These are phyloP conservation scores for Kokia cookei DNA, from an alignment of 441 rosid genomes.

Conservation along the genomic window DNA sequence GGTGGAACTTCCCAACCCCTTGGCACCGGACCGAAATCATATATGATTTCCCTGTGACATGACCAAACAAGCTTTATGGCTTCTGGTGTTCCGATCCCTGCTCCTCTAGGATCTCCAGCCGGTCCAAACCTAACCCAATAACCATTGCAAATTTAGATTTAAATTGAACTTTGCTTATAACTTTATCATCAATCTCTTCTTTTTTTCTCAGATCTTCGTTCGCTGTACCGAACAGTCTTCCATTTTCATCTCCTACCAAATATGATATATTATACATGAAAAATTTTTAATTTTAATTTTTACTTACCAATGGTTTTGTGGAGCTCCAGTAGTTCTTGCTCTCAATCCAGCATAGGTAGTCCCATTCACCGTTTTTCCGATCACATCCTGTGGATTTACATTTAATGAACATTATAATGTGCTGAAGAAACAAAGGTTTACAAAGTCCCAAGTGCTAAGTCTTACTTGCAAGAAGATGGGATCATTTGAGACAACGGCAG, in stretches of 20 bases:
- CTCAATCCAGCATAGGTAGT: constrained; percentile 94
- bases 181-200: background rate
- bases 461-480: constrained; percentile 77
- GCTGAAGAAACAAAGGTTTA: background rate
- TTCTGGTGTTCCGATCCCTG: constrained; percentile 97
- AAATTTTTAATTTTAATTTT: background rate
- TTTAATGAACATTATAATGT: background rate
- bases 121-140: constrained; percentile 79
- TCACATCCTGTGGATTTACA: constrained; percentile 59
- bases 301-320: constrained; percentile 92
- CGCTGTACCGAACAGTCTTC: background rate
- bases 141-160: background rate
- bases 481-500: constrained; percentile 93
- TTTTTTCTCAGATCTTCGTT: background rate
- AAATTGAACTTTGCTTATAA: background rate
- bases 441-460: background rate
- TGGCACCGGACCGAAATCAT: constrained; percentile 79
- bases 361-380: constrained; percentile 87
- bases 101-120: constrained; percentile 97
- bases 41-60: constrained; percentile 92
- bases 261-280: background rate
- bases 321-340: constrained; percentile 98
- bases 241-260: background rate
- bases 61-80: constrained; percentile 99
- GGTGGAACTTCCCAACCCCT: constrained; percentile 76